Evolutionary conservation across 2,329 filamentous ascomycete species (phyloP), one percentile per base, ranked within the genome.

Genomic region (Fusarium tanahbumbuense): DNA sequence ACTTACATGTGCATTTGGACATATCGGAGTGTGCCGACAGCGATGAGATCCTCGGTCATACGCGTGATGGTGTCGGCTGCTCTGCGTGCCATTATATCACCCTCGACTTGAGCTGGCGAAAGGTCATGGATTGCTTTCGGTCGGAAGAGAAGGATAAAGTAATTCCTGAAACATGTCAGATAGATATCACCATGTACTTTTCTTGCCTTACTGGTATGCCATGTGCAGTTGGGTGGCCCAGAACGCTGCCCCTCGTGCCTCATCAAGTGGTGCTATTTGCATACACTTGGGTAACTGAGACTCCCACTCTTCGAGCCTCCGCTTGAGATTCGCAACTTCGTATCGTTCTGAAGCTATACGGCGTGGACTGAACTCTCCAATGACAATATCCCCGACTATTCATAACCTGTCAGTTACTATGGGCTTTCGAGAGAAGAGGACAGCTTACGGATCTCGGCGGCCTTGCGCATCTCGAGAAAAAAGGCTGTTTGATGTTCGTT

Each of bases 1-100:
- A 1, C 46, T 25, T 55, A 68, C 67, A 68, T 57, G 18, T 73
- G 68, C 53, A 73, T 69, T 18, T 73, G 71, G 0, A 56, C 40
- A 13, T 53, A 58, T 10, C 59, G 25, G 7, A 73, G 56, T 8
- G 60, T 64, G 1, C 62, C 71, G 1, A 64, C 37, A 0, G 71
- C 57, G 0, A 73, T 28, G 6, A 73, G 34, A 8, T 73, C 71
- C 5, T 73, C 71, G 0, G 68, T 60, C 47, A 62, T 62, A 1
- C 71, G 71, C 5, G 71, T 73, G 2, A 73, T 73, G 0, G 47
- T 56, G 9, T 73, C 71, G 20, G 71, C 71, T 2, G 71, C 71
- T 16, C 44, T 42, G 0, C 68, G 44, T 1, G 71, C 62, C 20
- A 22, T 47, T 7, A 22, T n/a, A 0, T 73, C 71, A 5, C 66